These are phyloP conservation scores for Ceratobasidium sp. DNA, from an alignment of 1,284 basidiomycete species.

Conservation along the genomic window DNA sequence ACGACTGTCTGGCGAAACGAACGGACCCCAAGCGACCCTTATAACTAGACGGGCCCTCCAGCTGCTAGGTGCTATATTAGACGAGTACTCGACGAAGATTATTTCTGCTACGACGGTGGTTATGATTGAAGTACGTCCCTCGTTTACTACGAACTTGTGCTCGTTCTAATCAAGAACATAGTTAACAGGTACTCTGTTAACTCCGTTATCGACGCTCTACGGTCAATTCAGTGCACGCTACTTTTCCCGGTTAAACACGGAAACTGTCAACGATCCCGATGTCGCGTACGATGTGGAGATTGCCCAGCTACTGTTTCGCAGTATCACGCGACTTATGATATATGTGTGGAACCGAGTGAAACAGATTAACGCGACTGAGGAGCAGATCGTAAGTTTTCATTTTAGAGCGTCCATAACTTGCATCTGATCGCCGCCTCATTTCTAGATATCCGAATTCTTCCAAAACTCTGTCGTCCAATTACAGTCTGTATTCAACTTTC, in stretches of 20 bases:
- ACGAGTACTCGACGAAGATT: slow-evolving; percentile 73
- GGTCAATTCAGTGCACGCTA: slow-evolving; percentile 62
- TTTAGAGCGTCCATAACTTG: background rate
- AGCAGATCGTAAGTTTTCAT: slow-evolving; percentile 64
- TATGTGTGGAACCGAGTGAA: slow-evolving; percentile 75
- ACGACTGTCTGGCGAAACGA: slow-evolving; percentile 58
- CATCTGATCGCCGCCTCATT: background rate
- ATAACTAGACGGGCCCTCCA: slow-evolving; percentile 69
- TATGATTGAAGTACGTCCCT: slow-evolving; percentile 57
- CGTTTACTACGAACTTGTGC: slow-evolving; percentile 5
- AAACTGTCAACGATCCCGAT: slow-evolving; percentile 55
- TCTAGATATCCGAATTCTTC: slow-evolving; percentile 67
- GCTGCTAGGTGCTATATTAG: slow-evolving; percentile 69
- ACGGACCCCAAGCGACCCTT: slow-evolving; percentile 62
- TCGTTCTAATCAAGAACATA: slow-evolving; percentile 13
- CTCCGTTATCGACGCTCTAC: slow-evolving; percentile 66
- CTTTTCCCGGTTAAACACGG: slow-evolving; percentile 54
- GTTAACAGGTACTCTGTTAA: slow-evolving; percentile 27
- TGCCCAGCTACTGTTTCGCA: slow-evolving; percentile 76
- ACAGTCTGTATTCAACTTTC: slow-evolving; percentile 63
- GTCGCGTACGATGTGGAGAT: slow-evolving; percentile 66
- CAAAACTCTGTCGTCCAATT: slow-evolving; percentile 66
- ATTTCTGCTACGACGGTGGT: slow-evolving; percentile 71
- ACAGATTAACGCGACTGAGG: slow-evolving; percentile 56
- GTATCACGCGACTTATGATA: slow-evolving; percentile 68